These are phyloP conservation scores for Tuber brumale DNA, from an alignment of 495 filamentous ascomycete genomes.

Conservation along the genomic window DNA sequence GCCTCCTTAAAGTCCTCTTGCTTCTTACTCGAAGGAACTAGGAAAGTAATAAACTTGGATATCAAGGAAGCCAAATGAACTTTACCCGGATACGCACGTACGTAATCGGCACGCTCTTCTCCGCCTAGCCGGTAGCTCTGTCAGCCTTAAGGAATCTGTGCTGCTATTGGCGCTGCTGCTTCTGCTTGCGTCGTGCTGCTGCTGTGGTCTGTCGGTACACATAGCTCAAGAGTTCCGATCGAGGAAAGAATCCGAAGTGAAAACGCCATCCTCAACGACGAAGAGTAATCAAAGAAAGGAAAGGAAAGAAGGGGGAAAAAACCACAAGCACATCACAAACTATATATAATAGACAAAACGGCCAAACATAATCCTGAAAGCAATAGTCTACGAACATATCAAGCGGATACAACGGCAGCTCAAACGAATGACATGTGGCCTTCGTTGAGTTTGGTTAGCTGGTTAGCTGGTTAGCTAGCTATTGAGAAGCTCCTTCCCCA, in stretches of 20 bases:
- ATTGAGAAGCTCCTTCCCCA: conserved; percentile 21
- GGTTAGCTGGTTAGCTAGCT: not conserved
- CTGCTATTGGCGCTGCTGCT: not conserved
- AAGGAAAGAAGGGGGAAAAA: not conserved
- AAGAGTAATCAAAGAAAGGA: not conserved
- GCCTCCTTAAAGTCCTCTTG: conserved; percentile 14
- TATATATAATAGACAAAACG: conserved; percentile 4
- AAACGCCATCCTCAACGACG: not conserved
- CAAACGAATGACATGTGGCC: not conserved
- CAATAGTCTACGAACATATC: not conserved
- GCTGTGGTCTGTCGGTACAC: not conserved
- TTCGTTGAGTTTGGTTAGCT: not conserved
- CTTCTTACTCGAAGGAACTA: not conserved
- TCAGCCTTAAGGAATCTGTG: conserved; percentile 1
- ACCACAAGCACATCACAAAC: not conserved
- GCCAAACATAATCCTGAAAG: not conserved
- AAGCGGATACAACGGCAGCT: not conserved
- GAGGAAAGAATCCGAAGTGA: not conserved
- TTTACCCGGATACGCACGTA: conserved; percentile 4
- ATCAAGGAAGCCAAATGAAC: not conserved
- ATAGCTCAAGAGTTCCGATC: not conserved
- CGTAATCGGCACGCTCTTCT: not conserved
- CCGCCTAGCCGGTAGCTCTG: not conserved
- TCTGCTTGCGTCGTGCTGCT: not conserved
- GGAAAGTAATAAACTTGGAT: not conserved